Evolutionary conservation across 768 basidiomycete genomes (phyloP).

Genomic region (Mycena polygramma): DNA sequence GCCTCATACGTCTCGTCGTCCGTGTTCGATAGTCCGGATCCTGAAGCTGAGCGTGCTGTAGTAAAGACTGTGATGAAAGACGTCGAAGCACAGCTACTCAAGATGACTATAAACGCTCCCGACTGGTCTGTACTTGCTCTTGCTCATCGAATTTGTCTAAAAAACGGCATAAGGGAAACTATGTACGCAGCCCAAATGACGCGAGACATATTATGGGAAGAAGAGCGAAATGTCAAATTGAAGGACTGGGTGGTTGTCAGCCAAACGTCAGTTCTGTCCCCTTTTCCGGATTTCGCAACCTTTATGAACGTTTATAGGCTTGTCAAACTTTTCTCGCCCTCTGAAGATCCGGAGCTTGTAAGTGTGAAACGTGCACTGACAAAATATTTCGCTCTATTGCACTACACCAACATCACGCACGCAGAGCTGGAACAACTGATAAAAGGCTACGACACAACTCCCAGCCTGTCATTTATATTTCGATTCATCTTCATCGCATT

Average conservation of each 20-base stretch:
- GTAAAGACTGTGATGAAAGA: constrained; percentile 70
- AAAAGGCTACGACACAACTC: constrained; percentile 36
- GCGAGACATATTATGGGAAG: constrained; percentile 67
- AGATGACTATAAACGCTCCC: constrained; percentile 73
- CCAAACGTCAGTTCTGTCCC: constrained; percentile 62
- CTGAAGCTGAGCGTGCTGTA: constrained; percentile 55
- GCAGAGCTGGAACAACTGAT: constrained; percentile 50
- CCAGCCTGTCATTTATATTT: constrained; percentile 37
- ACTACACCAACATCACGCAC: constrained; percentile 65
- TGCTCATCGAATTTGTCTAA: constrained; percentile 17
- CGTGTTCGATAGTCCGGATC: constrained; percentile 54
- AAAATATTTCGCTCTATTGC: constrained; percentile 69
- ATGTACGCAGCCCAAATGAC: constrained; percentile 71
- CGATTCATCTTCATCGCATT: constrained; percentile 41
- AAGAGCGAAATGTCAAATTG: constrained; percentile 60
- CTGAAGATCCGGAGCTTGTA: constrained; percentile 37
- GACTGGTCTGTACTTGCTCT: constrained; percentile 67
- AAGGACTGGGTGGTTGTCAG: constrained; percentile 65
- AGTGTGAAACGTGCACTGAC: constrained; percentile 60
- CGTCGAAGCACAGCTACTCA: constrained; percentile 62
- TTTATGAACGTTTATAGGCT: constrained; percentile 52
- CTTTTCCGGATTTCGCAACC: constrained; percentile 34
- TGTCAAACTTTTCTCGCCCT: constrained; percentile 39
- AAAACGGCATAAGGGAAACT: constrained; percentile 62
- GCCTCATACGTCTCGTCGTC: constrained; percentile 51